Conservation (phyloP, 1,139 yeast genomes). For the Pichia sp. region DNA sequence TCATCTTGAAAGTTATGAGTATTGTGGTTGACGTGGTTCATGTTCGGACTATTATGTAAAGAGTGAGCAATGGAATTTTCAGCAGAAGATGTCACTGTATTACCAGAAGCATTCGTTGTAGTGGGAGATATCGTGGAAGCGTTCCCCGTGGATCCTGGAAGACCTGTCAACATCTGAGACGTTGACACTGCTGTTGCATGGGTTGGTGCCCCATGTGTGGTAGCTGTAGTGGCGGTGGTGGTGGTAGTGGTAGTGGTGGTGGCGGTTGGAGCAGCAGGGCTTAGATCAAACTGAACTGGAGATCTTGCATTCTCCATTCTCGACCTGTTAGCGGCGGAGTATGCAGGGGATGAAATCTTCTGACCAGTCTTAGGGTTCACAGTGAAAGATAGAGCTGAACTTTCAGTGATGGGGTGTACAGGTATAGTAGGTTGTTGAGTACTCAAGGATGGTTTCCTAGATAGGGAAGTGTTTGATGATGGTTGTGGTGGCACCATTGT, state of each 20-base stretch:
- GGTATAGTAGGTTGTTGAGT: too few relatives aligned
- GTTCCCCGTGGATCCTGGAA: too few relatives aligned
- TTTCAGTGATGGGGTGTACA: too few relatives aligned
- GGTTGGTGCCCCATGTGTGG: too few relatives aligned
- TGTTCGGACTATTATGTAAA: neutral
- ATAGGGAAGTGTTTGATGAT: too few relatives aligned
- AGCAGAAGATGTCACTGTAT: too few relatives aligned
- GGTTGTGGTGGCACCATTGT: too few relatives aligned
- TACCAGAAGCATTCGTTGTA: too few relatives aligned
- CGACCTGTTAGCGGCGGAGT: conserved; percentile 5
- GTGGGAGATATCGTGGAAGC: too few relatives aligned
- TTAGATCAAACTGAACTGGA: conserved; percentile 3
- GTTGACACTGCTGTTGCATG: too few relatives aligned
- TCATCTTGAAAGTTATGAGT: neutral
- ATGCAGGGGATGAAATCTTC: neutral
- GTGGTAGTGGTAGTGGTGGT: neutral
- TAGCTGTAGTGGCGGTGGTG: neutral
- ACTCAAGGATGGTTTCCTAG: too few relatives aligned
- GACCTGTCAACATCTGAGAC: too few relatives aligned
- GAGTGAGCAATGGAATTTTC: neutral
- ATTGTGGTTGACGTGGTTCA: neutral
- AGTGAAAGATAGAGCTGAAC: conserved; percentile 5
- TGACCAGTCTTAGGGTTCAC: conserved; percentile 5
- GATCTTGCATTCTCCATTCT: conserved; percentile 9
- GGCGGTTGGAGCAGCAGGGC: neutral